Percentiles rank a stretch among this genome's conserved stretches.
phyloP scores from a whole-genome alignment of 2,329 filamentous ascomycete species.

The Cadophora luteo-olivacea region DNA sequence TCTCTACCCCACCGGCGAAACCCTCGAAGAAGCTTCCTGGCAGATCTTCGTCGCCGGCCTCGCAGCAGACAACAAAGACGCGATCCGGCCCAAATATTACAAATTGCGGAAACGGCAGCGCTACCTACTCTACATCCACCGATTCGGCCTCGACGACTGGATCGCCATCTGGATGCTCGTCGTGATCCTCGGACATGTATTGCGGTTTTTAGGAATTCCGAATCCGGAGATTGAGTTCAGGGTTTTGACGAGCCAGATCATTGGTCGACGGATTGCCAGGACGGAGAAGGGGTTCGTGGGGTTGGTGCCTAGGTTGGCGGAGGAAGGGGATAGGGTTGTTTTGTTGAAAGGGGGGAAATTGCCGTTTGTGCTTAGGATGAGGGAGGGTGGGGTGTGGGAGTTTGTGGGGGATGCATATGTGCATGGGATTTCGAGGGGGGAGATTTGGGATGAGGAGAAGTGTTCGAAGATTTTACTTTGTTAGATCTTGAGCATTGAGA shows the following conservation, averaged over 20 bases:
- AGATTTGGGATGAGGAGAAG: conserved; percentile 13
- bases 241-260: conserved; percentile 3
- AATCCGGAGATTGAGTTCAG: conserved; percentile 21
- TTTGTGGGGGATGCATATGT: conserved; percentile 22
- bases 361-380: conserved; percentile 20
- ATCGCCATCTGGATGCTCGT: conserved; percentile 15
- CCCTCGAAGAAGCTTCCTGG: conserved; percentile 19
- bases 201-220: conserved; percentile 16
- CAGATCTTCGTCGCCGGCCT: conserved; percentile 16
- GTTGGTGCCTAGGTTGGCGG: conserved; percentile 15
- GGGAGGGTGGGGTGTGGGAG: background rate
- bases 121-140: conserved; percentile 13
- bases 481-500: background rate
- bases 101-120: conserved; percentile 11
- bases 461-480: background rate
- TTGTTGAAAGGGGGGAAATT: conserved; percentile 20
- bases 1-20: conserved; percentile 18
- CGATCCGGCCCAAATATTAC: background rate
- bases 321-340: conserved; percentile 21
- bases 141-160: background rate
- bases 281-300: conserved; percentile 25
- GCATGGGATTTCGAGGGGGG: conserved; percentile 24
- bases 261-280: conserved; percentile 4
- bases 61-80: conserved; percentile 5
- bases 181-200: conserved; percentile 15